Conservation (phyloP, 2,329 filamentous ascomycete genomes). For the Trichoderma lentiforme region DNA sequence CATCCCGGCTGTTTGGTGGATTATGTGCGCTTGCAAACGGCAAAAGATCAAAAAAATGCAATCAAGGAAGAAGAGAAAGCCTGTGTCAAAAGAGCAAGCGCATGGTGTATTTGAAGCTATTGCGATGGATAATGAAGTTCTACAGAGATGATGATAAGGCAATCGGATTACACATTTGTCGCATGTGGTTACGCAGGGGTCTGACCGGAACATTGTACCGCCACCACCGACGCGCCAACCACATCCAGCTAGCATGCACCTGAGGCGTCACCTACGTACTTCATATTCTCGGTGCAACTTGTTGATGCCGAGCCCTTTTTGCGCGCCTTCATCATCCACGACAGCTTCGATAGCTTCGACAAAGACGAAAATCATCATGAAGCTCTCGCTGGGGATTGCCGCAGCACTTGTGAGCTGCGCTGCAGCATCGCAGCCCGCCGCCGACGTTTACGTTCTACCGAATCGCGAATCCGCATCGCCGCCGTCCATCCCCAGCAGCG, state of each 20-base stretch:
- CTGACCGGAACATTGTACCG: slow-evolving; percentile 31
- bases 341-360: slow-evolving; percentile 36
- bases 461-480: slow-evolving; percentile 29
- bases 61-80: neutral
- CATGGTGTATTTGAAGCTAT: neutral
- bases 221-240: slow-evolving; percentile 30
- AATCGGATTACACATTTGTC: slow-evolving; percentile 12
- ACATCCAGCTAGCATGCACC: slow-evolving; percentile 3
- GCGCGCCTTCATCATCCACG: slow-evolving; percentile 26
- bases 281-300: slow-evolving; percentile 23
- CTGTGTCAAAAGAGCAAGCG: neutral
- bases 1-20: slow-evolving; percentile 17
- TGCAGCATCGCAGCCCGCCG: slow-evolving; percentile 39
- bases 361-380: slow-evolving; percentile 37
- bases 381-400: slow-evolving; percentile 40
- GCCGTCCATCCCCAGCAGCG: slow-evolving; percentile 48
- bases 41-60: neutral
- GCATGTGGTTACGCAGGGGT: slow-evolving; percentile 4
- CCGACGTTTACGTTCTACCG: slow-evolving; percentile 54
- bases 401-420: slow-evolving; percentile 38
- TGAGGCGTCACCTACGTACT: slow-evolving; percentile 12
- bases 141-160: neutral
- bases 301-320: slow-evolving; percentile 30
- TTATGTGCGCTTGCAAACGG: neutral
- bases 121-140: slow-evolving; percentile 5